These are phyloP conservation scores for Triangularia verruculosa DNA, from an alignment of 2,329 filamentous ascomycete species.

Conservation along the genomic window DNA sequence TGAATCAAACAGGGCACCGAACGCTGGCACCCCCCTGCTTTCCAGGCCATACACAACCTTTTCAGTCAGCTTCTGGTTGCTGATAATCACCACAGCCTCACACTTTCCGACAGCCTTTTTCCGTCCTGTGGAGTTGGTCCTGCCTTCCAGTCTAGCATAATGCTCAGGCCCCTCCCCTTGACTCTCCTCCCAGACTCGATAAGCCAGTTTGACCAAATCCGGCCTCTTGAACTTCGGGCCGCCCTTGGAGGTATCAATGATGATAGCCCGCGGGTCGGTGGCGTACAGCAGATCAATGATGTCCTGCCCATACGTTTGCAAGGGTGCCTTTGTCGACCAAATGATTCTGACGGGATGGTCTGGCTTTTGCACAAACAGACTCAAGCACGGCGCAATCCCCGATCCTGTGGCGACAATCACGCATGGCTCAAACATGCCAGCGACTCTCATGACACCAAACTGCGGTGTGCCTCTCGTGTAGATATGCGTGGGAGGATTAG, in stretches of 20 bases:
- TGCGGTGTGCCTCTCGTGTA: slow-evolving; percentile 68
- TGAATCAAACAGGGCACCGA: slow-evolving; percentile 69
- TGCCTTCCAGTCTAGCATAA: slow-evolving; percentile 6
- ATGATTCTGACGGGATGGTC: slow-evolving; percentile 52
- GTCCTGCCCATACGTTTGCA: slow-evolving; percentile 58
- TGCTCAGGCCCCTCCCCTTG: slow-evolving; percentile 13
- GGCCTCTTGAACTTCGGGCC: slow-evolving; percentile 55
- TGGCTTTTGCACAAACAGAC: slow-evolving; percentile 46
- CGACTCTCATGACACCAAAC: slow-evolving; percentile 65
- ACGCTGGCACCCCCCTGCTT: slow-evolving; percentile 62
- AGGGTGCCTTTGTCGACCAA: slow-evolving; percentile 64
- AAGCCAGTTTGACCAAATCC: slow-evolving; percentile 44
- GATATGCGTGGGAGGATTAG: slow-evolving; percentile 56
- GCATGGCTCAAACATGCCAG: slow-evolving; percentile 62
- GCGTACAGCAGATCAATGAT: slow-evolving; percentile 54
- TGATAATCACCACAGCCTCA: slow-evolving; percentile 72
- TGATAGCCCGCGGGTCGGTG: slow-evolving; percentile 60
- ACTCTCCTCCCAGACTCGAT: slow-evolving; percentile 28
- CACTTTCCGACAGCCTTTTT: slow-evolving; percentile 11
- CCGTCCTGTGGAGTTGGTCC: slow-evolving; percentile 8
- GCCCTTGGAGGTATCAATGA: slow-evolving; percentile 60
- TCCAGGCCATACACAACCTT: slow-evolving; percentile 69
- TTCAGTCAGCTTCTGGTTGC: slow-evolving; percentile 65
- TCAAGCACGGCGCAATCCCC: slow-evolving; percentile 68
- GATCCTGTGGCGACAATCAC: slow-evolving; percentile 70